Evolutionary conservation across 2,329 filamentous ascomycete species (phyloP).

Genomic region (Aspergillus ruber): DNA sequence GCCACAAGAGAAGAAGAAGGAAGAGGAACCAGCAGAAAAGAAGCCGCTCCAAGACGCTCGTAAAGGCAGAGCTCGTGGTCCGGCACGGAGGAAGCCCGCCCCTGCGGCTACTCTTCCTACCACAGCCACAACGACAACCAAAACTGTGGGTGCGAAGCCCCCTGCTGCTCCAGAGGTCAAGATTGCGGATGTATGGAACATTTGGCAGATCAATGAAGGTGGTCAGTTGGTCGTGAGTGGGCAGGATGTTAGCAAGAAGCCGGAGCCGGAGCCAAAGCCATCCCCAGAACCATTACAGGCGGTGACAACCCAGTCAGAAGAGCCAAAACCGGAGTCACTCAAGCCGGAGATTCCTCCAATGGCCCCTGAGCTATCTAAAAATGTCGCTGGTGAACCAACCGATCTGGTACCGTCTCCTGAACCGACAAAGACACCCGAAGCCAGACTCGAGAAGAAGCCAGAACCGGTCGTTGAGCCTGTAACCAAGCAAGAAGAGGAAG

Average conservation of each 20-base stretch:
- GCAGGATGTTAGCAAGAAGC: conserved; percentile 10
- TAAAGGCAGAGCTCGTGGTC: conserved; percentile 83
- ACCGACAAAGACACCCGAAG: background rate
- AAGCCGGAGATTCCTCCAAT: conserved; percentile 8
- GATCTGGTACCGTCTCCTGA: conserved; percentile 19
- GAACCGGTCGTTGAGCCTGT: conserved; percentile 1
- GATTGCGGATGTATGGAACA: conserved; percentile 34
- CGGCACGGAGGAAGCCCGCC: conserved; percentile 65
- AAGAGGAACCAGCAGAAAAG: conserved; percentile 61
- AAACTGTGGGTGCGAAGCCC: conserved; percentile 45
- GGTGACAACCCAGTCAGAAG: no score
- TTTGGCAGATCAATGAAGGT: conserved; percentile 33
- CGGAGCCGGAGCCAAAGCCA: conserved; percentile 1
- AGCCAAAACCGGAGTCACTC: no score
- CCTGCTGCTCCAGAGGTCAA: conserved; percentile 32
- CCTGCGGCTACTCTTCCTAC: conserved; percentile 14
- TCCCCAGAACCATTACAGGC: no score
- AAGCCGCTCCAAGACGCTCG: conserved; percentile 79
- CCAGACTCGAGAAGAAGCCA: conserved; percentile 3
- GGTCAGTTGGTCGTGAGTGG: conserved; percentile 28
- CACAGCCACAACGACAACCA: conserved; percentile 17
- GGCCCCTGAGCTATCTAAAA: conserved; percentile 27
- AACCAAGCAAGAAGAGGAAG: conserved; percentile 2
- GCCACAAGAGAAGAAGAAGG: conserved; percentile 58
- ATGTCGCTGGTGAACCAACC: conserved; percentile 27